Evolutionary conservation across 1,139 yeast species (phyloP).

Genomic region (Maudiozyma humilis): DNA sequence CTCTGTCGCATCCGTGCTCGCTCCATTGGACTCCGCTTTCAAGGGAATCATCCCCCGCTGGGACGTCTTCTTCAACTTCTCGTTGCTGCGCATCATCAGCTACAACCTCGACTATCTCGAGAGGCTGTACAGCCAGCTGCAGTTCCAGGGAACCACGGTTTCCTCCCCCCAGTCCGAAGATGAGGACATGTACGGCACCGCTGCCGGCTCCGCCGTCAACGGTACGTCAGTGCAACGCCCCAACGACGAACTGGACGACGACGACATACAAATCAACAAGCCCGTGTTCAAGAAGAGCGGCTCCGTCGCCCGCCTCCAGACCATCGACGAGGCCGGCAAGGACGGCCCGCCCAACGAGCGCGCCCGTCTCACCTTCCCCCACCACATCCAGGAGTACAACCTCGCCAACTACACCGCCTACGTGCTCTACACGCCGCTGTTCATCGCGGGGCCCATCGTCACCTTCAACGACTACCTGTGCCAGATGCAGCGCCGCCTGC

Average conservation of each 20-base stretch:
- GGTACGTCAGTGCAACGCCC: not conserved
- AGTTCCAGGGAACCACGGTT: not conserved
- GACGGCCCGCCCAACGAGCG: conserved; percentile 42
- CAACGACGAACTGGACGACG: conserved; percentile 14
- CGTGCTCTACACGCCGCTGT: conserved; percentile 75
- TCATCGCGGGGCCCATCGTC: conserved; percentile 89
- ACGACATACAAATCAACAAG: conserved; percentile 10
- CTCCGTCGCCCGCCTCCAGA: conserved; percentile 23
- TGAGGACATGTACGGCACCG: not conserved
- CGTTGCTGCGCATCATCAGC: conserved; percentile 74
- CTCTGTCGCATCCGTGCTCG: conserved; percentile 32
- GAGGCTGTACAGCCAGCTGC: conserved; percentile 30
- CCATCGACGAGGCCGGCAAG: conserved; percentile 24
- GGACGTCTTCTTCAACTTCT: conserved; percentile 93
- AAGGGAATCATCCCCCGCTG: conserved; percentile 78
- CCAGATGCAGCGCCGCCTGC: conserved; percentile 44
- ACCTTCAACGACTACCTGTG: conserved; percentile 86
- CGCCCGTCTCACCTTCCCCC: conserved; percentile 58
- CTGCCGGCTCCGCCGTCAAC: too few species aligned
- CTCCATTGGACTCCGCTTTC: conserved; percentile 48
- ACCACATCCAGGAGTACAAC: conserved; percentile 51
- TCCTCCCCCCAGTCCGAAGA: not conserved
- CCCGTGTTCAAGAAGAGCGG: conserved; percentile 13
- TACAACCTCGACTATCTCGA: conserved; percentile 70
- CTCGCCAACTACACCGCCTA: conserved; percentile 64